A percentile compares a stretch with the other conserved stretches of the same genome.
Conservation (phyloP, 345 rosid species). For the Aquilaria sinensis region DNA sequence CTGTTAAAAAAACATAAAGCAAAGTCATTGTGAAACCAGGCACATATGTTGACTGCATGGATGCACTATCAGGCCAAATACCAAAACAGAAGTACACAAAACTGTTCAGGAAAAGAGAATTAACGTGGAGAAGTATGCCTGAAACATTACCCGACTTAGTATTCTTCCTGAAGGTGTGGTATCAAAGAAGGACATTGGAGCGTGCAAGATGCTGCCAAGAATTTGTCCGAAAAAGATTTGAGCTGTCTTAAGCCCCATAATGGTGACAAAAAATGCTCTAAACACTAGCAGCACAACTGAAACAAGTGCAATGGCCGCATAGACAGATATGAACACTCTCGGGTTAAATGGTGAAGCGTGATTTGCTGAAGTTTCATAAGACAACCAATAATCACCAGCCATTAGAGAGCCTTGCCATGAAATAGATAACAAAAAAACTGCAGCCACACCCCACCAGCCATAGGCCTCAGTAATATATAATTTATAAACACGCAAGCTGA, state of each 20-base stretch:
- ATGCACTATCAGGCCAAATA: slow-evolving; percentile 8
- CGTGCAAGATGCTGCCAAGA: slow-evolving; percentile 78
- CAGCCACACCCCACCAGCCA: slow-evolving; percentile 85
- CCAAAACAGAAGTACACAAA: neutral
- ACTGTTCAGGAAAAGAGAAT: neutral
- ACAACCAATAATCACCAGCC: slow-evolving; percentile 94
- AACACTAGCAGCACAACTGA: slow-evolving; percentile 46
- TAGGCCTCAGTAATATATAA: slow-evolving; percentile 75
- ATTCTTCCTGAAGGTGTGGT: slow-evolving; percentile 97
- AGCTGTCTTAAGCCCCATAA: slow-evolving; percentile 77
- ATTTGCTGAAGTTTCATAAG: slow-evolving; percentile 72
- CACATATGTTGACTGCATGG: too few species aligned
- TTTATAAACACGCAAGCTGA: slow-evolving; percentile 65
- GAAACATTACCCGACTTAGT: slow-evolving; percentile 66
- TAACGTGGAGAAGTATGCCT: neutral
- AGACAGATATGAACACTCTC: slow-evolving; percentile 50
- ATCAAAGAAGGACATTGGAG: slow-evolving; percentile 98
- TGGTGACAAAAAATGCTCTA: slow-evolving; percentile 47
- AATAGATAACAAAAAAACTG: slow-evolving; percentile 51
- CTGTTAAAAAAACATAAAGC: slow-evolving; percentile 28
- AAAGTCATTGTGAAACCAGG: neutral
- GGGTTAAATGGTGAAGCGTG: slow-evolving; percentile 44
- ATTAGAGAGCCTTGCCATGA: slow-evolving; percentile 71
- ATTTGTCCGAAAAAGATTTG: slow-evolving; percentile 70
- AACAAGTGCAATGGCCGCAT: slow-evolving; percentile 46